Conservation (phyloP, 2,329 filamentous ascomycete genomes). For the Botrytis squamosa region DNA sequence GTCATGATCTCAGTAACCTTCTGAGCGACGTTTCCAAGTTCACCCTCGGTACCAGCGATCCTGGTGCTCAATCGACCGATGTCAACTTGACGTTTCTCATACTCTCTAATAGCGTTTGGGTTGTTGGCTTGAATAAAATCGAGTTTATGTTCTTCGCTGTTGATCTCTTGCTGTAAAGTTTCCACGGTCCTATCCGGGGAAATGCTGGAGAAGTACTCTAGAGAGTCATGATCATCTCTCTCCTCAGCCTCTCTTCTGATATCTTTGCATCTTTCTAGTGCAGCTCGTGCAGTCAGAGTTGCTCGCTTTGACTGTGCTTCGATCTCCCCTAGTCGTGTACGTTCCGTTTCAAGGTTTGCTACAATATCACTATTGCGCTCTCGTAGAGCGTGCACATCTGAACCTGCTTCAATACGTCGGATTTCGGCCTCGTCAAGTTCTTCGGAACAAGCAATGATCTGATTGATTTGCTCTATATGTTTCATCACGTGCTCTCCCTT, state of each 20-base stretch:
- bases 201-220: slow-evolving; percentile 45
- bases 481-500: slow-evolving; percentile 55
- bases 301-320: slow-evolving; percentile 43
- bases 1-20: slow-evolving; percentile 65
- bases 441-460: slow-evolving; percentile 60
- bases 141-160: slow-evolving; percentile 70
- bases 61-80: slow-evolving; percentile 66
- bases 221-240: slow-evolving; percentile 40
- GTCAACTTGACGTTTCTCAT: slow-evolving; percentile 66
- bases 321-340: slow-evolving; percentile 43
- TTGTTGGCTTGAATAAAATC: slow-evolving; percentile 79
- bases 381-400: slow-evolving; percentile 71
- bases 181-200: slow-evolving; percentile 54
- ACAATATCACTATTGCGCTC: slow-evolving; percentile 62
- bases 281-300: slow-evolving; percentile 42
- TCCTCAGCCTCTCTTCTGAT: slow-evolving; percentile 41
- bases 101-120: slow-evolving; percentile 72
- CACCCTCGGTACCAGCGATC: slow-evolving; percentile 53
- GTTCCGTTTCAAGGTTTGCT: slow-evolving; percentile 49
- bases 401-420: slow-evolving; percentile 74
- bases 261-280: slow-evolving; percentile 43
- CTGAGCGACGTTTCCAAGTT: slow-evolving; percentile 54
- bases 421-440: slow-evolving; percentile 69
- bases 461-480: slow-evolving; percentile 59
- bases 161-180: slow-evolving; percentile 70